Conservation (phyloP, 2,329 filamentous ascomycete genomes). For the Phoma sp. region DNA sequence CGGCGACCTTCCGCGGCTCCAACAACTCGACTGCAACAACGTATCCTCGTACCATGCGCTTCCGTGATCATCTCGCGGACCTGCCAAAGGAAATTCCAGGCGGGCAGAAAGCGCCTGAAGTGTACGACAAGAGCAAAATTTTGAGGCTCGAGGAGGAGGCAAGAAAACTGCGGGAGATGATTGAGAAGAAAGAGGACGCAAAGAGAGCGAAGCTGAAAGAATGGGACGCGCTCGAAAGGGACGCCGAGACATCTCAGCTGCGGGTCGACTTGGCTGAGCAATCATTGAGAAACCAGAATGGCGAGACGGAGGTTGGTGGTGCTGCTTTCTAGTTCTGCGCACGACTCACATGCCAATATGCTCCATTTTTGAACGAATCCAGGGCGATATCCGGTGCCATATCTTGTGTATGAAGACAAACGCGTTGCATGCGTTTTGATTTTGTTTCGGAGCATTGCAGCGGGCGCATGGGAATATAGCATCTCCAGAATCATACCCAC, state of each 20-base stretch:
- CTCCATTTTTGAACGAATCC: background rate
- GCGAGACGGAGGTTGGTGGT: slow-evolving; percentile 47
- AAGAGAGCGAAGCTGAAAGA: slow-evolving; percentile 53
- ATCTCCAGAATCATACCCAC: background rate
- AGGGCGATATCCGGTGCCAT: slow-evolving; percentile 1
- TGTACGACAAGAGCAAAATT: slow-evolving; percentile 52
- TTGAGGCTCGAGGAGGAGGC: slow-evolving; percentile 56
- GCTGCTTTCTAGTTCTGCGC: slow-evolving; percentile 40
- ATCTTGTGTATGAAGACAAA: slow-evolving; percentile 6
- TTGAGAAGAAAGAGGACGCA: slow-evolving; percentile 54
- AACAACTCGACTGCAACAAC: slow-evolving; percentile 53
- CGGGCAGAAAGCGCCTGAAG: slow-evolving; percentile 51
- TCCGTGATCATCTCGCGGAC: slow-evolving; percentile 51
- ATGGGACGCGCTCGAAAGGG: slow-evolving; percentile 54
- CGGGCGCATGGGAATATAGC: slow-evolving; percentile 15
- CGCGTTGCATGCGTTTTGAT: slow-evolving; percentile 10
- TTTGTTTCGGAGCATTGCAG: slow-evolving; percentile 20
- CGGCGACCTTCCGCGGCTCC: slow-evolving; percentile 50
- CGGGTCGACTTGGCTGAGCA: slow-evolving; percentile 56
- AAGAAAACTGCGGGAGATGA: slow-evolving; percentile 51
- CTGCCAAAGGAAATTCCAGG: slow-evolving; percentile 54
- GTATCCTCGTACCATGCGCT: slow-evolving; percentile 56
- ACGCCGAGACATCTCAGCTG: slow-evolving; percentile 53
- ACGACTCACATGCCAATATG: background rate
- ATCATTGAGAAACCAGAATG: slow-evolving; percentile 50